These are phyloP conservation scores for Clarireedia hainanense DNA, from an alignment of 2,329 filamentous ascomycete species.

Conservation along the genomic window DNA sequence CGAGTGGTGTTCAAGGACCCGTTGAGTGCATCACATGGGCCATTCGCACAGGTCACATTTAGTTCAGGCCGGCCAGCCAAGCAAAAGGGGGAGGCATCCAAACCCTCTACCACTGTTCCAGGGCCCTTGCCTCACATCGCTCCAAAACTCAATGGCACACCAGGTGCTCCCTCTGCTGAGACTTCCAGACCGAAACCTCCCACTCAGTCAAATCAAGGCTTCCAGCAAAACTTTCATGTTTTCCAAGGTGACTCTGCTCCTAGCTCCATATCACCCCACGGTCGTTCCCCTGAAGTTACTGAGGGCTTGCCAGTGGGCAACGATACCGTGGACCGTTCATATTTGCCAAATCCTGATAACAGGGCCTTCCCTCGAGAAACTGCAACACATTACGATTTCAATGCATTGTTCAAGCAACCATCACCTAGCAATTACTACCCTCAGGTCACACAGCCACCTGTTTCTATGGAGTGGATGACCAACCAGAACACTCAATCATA, in stretches of 20 bases:
- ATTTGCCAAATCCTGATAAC: constrained; percentile 13
- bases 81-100: constrained; percentile 10
- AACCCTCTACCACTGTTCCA: neutral
- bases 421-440: neutral
- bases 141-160: neutral
- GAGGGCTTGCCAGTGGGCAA: constrained; percentile 6
- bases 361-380: constrained; percentile 1
- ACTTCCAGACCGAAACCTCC: neutral
- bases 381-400: constrained; percentile 22
- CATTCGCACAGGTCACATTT: constrained; percentile 25
- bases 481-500: neutral
- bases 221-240: constrained; percentile 9
- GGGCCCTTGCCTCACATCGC: constrained; percentile 6
- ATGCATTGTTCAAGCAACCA: constrained; percentile 12
- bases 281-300: neutral
- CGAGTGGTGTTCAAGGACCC: constrained; percentile 74
- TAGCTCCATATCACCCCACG: neutral
- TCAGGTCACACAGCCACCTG: neutral
- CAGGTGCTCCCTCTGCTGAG: too few relatives aligned
- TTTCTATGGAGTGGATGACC: neutral
- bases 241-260: neutral
- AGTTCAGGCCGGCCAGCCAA: constrained; percentile 12
- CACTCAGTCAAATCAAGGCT: neutral
- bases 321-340: constrained; percentile 16
- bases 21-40: constrained; percentile 45